phyloP scores from a whole-genome alignment of 345 rosid species.

The Salix udensis region DNA sequence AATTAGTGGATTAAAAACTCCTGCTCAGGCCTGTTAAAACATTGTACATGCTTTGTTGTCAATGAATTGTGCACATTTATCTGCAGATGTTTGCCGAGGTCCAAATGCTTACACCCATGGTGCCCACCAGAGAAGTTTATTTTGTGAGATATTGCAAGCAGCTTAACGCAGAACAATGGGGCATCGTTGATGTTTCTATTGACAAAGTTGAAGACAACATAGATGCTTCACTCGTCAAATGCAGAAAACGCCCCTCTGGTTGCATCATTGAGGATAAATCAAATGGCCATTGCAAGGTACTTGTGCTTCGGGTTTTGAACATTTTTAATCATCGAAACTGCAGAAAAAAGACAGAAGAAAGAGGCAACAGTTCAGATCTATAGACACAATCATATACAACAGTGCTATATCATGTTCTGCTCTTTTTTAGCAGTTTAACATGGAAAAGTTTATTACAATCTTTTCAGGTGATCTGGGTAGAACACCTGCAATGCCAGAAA shows the following conservation, averaged over 20 bases:
- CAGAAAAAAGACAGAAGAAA: not conserved
- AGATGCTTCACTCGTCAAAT: slow-evolving; percentile 77
- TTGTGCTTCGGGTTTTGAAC: not conserved
- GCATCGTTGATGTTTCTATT: slow-evolving; percentile 78
- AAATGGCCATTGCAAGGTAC: slow-evolving; percentile 89
- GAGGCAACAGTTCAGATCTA: not conserved
- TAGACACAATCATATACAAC: not conserved
- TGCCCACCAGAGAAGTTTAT: slow-evolving; percentile 86
- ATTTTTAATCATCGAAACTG: no score
- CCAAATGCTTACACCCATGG: slow-evolving; percentile 93
- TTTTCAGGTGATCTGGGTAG: slow-evolving; percentile 88
- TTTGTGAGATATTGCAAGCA: slow-evolving; percentile 80
- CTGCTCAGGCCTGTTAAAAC: not conserved
- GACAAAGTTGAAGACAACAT: slow-evolving; percentile 78
- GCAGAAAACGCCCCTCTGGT: slow-evolving; percentile 93
- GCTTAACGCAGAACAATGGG: slow-evolving; percentile 82
- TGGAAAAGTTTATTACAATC: not conserved
- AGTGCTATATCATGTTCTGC: not conserved
- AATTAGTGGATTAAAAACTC: not conserved
- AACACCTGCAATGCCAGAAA: slow-evolving; percentile 81
- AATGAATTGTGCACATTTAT: not conserved
- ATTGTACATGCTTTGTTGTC: not conserved
- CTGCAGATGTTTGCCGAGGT: slow-evolving; percentile 95
- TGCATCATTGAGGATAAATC: slow-evolving; percentile 89
- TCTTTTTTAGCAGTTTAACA: not conserved